Percentiles rank a stretch among this genome's conserved stretches.
These are phyloP conservation scores for Bretschneidera sinensis DNA, from an alignment of 345 rosid species.

Conservation along the genomic window DNA sequence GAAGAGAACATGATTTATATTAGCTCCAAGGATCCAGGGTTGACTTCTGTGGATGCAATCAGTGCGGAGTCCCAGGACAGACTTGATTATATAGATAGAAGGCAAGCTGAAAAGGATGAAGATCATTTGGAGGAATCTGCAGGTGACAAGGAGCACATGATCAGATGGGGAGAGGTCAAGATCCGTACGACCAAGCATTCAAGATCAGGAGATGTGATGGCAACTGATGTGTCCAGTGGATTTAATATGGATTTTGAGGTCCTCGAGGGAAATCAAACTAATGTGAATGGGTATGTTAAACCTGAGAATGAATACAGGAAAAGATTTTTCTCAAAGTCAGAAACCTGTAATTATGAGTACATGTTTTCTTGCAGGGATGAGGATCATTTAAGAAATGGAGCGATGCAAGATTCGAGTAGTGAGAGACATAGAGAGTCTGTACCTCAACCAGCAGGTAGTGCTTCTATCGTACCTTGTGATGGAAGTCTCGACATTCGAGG, in stretches of 20 bases:
- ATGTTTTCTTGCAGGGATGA: conserved; percentile 46
- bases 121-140: conserved; percentile 30
- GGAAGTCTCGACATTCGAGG: conserved; percentile 8
- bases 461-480: conserved; percentile 13
- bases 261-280: conserved; percentile 21
- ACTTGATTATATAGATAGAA: conserved; percentile 28
- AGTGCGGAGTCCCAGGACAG: conserved; percentile 29
- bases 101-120: conserved; percentile 23
- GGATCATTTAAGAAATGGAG: conserved; percentile 26
- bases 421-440: conserved; percentile 18
- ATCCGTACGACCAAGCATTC: conserved; percentile 36
- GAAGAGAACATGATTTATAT: conserved; percentile 26
- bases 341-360: conserved; percentile 14
- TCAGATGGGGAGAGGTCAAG: conserved; percentile 53
- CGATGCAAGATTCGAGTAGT: conserved; percentile 18
- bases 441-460: conserved; percentile 10
- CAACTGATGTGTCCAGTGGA: conserved; percentile 23
- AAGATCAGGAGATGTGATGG: conserved; percentile 23
- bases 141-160: conserved; percentile 35
- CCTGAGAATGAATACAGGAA: conserved; percentile 17
- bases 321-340: conserved; percentile 6
- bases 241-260: conserved; percentile 21
- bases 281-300: conserved; percentile 37
- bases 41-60: conserved; percentile 36
- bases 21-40: conserved; percentile 32